Percentiles rank a stretch among this genome's conserved stretches.
These are phyloP conservation scores for Botryosphaeria dothidea DNA, from an alignment of 2,329 filamentous ascomycete genomes.

Conservation along the genomic window DNA sequence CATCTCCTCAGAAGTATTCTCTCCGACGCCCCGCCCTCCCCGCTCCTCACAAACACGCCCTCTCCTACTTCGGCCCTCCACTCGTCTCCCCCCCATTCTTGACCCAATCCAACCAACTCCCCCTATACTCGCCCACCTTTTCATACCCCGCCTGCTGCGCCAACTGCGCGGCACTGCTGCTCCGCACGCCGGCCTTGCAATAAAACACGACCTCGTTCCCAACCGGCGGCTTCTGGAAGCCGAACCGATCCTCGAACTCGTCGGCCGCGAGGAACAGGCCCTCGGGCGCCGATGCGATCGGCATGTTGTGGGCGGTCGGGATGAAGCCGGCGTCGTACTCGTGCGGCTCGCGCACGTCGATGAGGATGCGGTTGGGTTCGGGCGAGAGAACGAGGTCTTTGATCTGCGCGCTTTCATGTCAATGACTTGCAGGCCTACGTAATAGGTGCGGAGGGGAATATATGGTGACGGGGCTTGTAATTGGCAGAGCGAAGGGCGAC, in stretches of 20 bases:
- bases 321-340: slow-evolving; percentile 71
- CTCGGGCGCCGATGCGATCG: slow-evolving; percentile 74
- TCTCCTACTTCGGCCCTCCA: slow-evolving; percentile 13
- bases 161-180: slow-evolving; percentile 72
- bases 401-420: too few relatives aligned
- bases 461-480: too few relatives aligned
- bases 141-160: slow-evolving; percentile 76
- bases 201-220: slow-evolving; percentile 73
- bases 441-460: too few relatives aligned
- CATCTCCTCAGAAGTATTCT: too few relatives aligned
- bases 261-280: slow-evolving; percentile 73
- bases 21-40: too few relatives aligned
- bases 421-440: too few relatives aligned
- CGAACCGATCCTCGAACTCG: slow-evolving; percentile 82
- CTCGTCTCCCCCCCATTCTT: slow-evolving; percentile 62
- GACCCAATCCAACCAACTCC: slow-evolving; percentile 83
- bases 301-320: slow-evolving; percentile 79
- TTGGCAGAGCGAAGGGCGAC: too few relatives aligned
- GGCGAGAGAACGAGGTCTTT: background rate
- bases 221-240: slow-evolving; percentile 67
- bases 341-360: slow-evolving; percentile 70
- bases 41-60: background rate
- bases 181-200: slow-evolving; percentile 88
- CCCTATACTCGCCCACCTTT: slow-evolving; percentile 70
- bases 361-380: background rate